Conservation (phyloP, 352 stramenopile genomes). For the Globisporangium uncinulatum region DNA sequence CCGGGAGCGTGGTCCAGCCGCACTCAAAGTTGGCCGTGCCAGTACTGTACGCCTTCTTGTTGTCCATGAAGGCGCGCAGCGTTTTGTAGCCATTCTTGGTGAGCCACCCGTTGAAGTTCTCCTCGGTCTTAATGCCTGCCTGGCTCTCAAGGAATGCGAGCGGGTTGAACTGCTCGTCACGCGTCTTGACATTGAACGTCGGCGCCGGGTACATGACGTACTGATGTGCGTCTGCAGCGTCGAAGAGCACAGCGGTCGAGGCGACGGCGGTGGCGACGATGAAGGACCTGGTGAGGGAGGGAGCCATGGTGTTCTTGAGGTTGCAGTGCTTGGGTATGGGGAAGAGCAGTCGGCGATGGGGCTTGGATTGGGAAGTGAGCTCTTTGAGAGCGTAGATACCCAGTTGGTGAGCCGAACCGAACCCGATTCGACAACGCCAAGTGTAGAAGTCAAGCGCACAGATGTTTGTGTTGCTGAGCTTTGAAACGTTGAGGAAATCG, state of each 20-base stretch:
- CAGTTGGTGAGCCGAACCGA: not conserved
- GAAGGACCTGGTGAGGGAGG: constrained; percentile 16
- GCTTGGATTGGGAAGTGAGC: constrained; percentile 5
- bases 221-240: constrained; percentile 20
- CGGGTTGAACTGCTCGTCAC: constrained; percentile 31
- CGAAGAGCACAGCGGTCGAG: constrained; percentile 10
- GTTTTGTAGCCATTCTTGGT: constrained; percentile 9
- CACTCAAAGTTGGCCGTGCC: constrained; percentile 24
- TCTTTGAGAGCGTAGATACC: not conserved
- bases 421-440: too few relatives aligned
- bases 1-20: constrained; percentile 22
- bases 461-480: too few relatives aligned
- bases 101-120: constrained; percentile 31
- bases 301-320: constrained; percentile 1
- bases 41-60: constrained; percentile 12
- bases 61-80: constrained; percentile 14
- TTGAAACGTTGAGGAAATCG: too few relatives aligned
- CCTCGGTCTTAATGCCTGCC: constrained; percentile 23
- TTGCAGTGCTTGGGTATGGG: not conserved
- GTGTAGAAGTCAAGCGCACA: too few relatives aligned
- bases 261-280: constrained; percentile 18
- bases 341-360: not conserved
- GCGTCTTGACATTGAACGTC: constrained; percentile 30
- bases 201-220: constrained; percentile 31
- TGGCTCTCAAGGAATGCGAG: constrained; percentile 51